Evolutionary conservation across 208 protist genomes (phyloP), one percentile per base, ranked within the genome.

Genomic region (Acanthamoeba triangularis): DNA sequence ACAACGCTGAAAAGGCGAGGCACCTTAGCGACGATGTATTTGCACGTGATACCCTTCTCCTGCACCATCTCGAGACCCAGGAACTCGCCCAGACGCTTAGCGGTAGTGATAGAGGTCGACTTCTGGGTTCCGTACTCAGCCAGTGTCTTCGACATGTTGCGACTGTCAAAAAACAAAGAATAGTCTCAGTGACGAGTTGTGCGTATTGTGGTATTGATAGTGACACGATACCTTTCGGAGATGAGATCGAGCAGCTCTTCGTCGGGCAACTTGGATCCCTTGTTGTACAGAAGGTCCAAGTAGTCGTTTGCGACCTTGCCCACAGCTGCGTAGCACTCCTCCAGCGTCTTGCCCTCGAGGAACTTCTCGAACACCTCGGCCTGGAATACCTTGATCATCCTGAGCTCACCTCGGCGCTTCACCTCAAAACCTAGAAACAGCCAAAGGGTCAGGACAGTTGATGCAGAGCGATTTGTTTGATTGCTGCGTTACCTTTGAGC

Each of bases 321-420:
- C 14, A 99, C 99, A 1, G 98, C 98, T 2, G 96, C 96, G 98
- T 99, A 99, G 76, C 99, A 99, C 90, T 99, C 99, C 30, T 98
- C 96, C 14, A 99, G 97, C 14, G 97, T 98, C 18, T 61, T 97
- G n/a, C 99, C 99, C 25, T 99, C 97, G 13, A 99, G 97, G 94
- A 99, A 99, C 65, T 94, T 94, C 61, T 96, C 96, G 69, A 97
- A 98, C 14, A 98, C 92, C 87, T 99, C 97, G 16, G 98, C 98
- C 97, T 99, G 99, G 97, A 99, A 99, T 74, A 99, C 98, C 96
- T 99, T 99, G 97, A 99, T 99, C 33, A 99, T 97, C 97, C 99
- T 98, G 47, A 99, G 98, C 98, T 99, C 99, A n/a, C 99, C 99
- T 95, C 99, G 98, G 56, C 99, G 98, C 97, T 99, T 99, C n/a